Conservation (phyloP, 2,329 filamentous ascomycete genomes). For the Thermoascus crustaceus region DNA sequence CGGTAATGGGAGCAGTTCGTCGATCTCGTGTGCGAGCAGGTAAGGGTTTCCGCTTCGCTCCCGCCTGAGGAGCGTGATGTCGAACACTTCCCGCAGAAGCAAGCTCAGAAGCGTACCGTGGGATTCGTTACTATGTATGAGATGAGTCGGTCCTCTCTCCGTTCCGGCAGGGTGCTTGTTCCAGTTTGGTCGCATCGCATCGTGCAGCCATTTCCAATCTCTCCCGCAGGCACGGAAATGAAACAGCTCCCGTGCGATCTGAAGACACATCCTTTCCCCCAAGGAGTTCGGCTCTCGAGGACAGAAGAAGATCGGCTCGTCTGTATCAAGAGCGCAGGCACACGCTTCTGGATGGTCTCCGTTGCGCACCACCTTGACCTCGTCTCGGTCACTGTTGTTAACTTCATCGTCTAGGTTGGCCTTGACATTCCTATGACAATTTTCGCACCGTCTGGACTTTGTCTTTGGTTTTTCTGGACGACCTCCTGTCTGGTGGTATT, state of each 20-base stretch:
- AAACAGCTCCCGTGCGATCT: slow-evolving; percentile 20
- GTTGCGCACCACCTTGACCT: slow-evolving; percentile 1
- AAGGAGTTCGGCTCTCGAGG: neutral
- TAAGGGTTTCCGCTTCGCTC: slow-evolving; percentile 13
- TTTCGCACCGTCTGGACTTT: slow-evolving; percentile 17
- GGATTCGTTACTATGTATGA: slow-evolving; percentile 21
- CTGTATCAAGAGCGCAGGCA: slow-evolving; percentile 5
- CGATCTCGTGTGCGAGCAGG: slow-evolving; percentile 26
- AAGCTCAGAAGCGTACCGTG: slow-evolving; percentile 28
- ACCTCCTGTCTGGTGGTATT: slow-evolving; percentile 6
- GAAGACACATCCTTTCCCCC: slow-evolving; percentile 12
- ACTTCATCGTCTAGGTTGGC: neutral
- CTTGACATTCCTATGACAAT: slow-evolving; percentile 15
- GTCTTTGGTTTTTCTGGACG: slow-evolving; percentile 1
- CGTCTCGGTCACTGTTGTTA: neutral
- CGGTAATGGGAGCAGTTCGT: slow-evolving; percentile 25
- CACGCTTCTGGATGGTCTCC: slow-evolving; percentile 6
- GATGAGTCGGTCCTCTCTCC: slow-evolving; percentile 4
- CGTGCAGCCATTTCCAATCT: slow-evolving; percentile 28
- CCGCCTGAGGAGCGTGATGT: slow-evolving; percentile 27
- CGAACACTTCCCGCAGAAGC: slow-evolving; percentile 27
- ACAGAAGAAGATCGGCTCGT: slow-evolving; percentile 8
- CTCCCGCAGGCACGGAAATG: slow-evolving; percentile 23
- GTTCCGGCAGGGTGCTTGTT: slow-evolving; percentile 2
- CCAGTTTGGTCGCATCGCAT: slow-evolving; percentile 21